Conservation (phyloP, 371 early-diverging fungal genomes). For the Syncephalastrum sp. region DNA sequence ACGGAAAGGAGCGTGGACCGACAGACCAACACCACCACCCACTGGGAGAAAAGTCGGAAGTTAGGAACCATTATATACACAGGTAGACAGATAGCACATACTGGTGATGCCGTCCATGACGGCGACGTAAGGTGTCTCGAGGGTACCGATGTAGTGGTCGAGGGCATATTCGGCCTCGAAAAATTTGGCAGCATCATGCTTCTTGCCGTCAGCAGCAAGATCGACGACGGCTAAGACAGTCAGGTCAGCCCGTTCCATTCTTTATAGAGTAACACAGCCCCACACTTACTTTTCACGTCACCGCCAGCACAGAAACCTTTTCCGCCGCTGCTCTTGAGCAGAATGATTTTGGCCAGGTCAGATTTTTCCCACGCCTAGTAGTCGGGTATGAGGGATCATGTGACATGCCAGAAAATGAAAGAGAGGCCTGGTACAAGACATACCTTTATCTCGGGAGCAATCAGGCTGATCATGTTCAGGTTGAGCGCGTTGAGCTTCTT, state of each 20-base stretch:
- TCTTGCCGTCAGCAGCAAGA: constrained; percentile 34
- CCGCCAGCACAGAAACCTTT: constrained; percentile 97
- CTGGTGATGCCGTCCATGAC: constrained; percentile 93
- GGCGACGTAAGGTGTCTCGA: constrained; percentile 84
- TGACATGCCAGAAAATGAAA: constrained; percentile 2
- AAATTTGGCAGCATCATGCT: constrained; percentile 68
- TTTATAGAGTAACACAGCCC: not conserved
- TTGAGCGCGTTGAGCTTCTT: constrained; percentile 87
- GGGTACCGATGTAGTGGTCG: constrained; percentile 89
- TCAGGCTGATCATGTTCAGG: constrained; percentile 81
- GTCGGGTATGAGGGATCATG: not conserved
- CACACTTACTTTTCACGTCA: constrained; percentile 78
- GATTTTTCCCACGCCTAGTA: constrained; percentile 86
- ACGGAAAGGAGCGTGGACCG: constrained; percentile 94
- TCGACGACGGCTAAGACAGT: constrained; percentile 42
- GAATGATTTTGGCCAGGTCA: constrained; percentile 84
- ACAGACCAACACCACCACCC: constrained; percentile 97
- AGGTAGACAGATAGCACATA: constrained; percentile 33
- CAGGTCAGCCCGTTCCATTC: not conserved
- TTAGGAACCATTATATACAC: not conserved
- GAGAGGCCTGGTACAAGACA: not conserved
- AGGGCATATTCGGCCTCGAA: constrained; percentile 92
- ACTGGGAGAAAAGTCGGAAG: constrained; percentile 43
- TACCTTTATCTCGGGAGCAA: constrained; percentile 81
- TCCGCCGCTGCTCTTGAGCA: constrained; percentile 75